These are phyloP conservation scores for Zygoascus sp. DNA, from an alignment of 1,139 yeast genomes.

Conservation along the genomic window DNA sequence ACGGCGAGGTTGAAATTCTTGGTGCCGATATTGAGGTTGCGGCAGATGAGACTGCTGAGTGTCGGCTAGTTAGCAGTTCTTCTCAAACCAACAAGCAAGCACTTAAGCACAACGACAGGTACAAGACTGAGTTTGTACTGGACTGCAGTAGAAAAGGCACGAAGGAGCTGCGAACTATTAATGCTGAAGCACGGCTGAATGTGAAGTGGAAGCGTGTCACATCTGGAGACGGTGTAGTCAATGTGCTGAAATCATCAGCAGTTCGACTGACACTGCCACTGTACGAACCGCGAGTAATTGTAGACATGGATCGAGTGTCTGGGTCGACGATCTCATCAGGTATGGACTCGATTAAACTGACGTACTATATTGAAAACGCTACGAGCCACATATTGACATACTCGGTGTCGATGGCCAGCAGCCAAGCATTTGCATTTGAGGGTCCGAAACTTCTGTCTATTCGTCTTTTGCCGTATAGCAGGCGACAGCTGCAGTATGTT, in stretches of 20 bases:
- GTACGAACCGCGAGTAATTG: slow-evolving; percentile 64
- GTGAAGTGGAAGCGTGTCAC: slow-evolving; percentile 30
- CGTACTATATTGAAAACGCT: slow-evolving; percentile 66
- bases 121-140: slow-evolving; percentile 25
- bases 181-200: slow-evolving; percentile 32
- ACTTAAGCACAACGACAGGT: slow-evolving; percentile 29
- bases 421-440: slow-evolving; percentile 38
- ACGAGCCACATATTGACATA: slow-evolving; percentile 65
- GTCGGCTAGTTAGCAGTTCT: slow-evolving; percentile 19
- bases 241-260: slow-evolving; percentile 28
- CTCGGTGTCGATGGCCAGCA: slow-evolving; percentile 44
- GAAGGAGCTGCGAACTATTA: slow-evolving; percentile 29
- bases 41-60: slow-evolving; percentile 20
- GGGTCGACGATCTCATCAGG: slow-evolving; percentile 1
- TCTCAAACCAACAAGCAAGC: slow-evolving; percentile 4
- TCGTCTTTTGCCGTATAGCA: slow-evolving; percentile 60
- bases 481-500: slow-evolving; percentile 44
- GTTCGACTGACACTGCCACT: slow-evolving; percentile 49
- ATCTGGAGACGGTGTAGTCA: slow-evolving; percentile 14
- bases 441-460: slow-evolving; percentile 38
- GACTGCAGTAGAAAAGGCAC: slow-evolving; percentile 26
- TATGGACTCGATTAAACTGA: slow-evolving; percentile 31
- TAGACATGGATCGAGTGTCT: slow-evolving; percentile 26
- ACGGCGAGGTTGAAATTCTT: slow-evolving; percentile 23
- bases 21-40: slow-evolving; percentile 22